Base-by-base conservation (phyloP, 2,329 filamentous ascomycete species). In the Elsinoe ampelina region DNA sequence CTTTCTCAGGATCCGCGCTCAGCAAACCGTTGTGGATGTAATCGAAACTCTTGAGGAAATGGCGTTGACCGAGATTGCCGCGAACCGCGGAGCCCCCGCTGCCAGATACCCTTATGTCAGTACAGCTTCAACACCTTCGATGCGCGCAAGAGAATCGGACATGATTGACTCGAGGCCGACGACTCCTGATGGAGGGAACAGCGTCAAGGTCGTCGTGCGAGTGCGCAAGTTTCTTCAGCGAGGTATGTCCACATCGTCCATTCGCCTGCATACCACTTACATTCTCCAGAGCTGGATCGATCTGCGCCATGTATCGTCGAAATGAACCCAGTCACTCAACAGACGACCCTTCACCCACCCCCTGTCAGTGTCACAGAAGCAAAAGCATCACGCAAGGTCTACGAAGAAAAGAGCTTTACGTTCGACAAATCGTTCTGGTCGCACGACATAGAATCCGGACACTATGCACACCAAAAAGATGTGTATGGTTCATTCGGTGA, bases 371-470 rank as follows among this genome's bases (percentile, higher is more conserved):
- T 59, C 2, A 63, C 66, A 4, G 65, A 68, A 34, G 52, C 58
- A 17, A 65, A 63, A 35, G 85, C 84, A 70, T 80, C 82, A 38
- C 83, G 89, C 60, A 92, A 86, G 70, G 76, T 86, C 6, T 76
- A 87, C 57, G 90, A 96, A 67, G 89, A 95, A 68, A 96, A 95
- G 73, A 81, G 79, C 0, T 98, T 98, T 67, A 91, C 88, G 1
- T 98, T 98, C 69, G 93, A 98, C 76, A 95, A 90, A 69, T 97
- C 91, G 0, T 98, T 97, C 74, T 98, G 93, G 91, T 97, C 92
- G 59, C 90, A 96, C 72, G 76, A 92, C 69, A 79, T 80, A 57
- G 71, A 77, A 22, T 90, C 95, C 67, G 76, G 82, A 32, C 89
- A 96, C 73, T 98, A 96, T 69, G 91, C 93, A 2, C 81, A 86